Percentiles rank a stretch among this genome's conserved stretches.
Evolutionary conservation across 179 eudicot genomes (phyloP).

Genomic region (Pouteria campechiana): DNA sequence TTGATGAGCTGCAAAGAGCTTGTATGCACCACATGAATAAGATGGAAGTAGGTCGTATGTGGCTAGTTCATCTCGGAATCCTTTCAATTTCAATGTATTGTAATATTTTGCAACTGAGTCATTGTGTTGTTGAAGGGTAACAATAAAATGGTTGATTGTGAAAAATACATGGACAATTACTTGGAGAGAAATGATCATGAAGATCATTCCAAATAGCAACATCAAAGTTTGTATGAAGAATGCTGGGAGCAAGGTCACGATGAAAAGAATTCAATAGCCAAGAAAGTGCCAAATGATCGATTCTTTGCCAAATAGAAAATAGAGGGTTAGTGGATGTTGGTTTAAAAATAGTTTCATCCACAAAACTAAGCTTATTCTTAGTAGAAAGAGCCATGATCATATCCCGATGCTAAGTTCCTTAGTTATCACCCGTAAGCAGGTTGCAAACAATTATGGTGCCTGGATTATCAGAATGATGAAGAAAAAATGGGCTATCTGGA

Average conservation of each 20-base stretch:
- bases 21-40: no score
- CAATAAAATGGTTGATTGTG: no score
- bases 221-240: background rate
- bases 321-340: background rate
- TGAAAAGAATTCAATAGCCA: background rate
- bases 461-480: background rate
- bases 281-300: background rate
- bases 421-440: background rate
- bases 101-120: no score
- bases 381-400: background rate
- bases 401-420: background rate
- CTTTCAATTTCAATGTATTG: no score
- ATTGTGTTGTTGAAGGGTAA: no score
- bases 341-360: background rate
- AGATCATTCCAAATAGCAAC: background rate
- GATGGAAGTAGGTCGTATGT: no score
- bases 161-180: no score
- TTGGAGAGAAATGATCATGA: no score
- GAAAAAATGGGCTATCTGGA: background rate
- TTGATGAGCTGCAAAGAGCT: no score
- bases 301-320: background rate
- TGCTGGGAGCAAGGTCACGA: background rate
- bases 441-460: background rate
- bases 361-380: background rate
- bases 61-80: no score